A percentile compares a stretch with the other conserved stretches of the same genome.
These are phyloP conservation scores for Schwanniomyces etchellsii DNA, from an alignment of 1,139 yeast genomes.

Conservation along the genomic window DNA sequence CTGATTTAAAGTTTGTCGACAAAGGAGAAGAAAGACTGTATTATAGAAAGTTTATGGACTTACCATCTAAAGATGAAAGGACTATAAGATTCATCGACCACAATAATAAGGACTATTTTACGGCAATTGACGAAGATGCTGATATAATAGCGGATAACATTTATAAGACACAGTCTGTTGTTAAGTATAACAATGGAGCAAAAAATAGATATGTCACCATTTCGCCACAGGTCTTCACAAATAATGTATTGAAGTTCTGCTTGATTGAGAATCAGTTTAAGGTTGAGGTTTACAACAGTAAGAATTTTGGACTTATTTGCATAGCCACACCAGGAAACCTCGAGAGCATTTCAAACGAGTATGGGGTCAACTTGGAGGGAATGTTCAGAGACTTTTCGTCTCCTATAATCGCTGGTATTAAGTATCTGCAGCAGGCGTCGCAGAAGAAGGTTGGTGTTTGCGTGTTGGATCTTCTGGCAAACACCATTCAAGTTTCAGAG, in stretches of 20 bases:
- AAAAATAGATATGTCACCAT: slow-evolving; percentile 67
- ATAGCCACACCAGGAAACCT: slow-evolving; percentile 90
- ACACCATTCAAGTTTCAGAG: slow-evolving; percentile 66
- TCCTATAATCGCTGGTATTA: slow-evolving; percentile 74
- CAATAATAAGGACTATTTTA: slow-evolving; percentile 67
- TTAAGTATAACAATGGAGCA: slow-evolving; percentile 48
- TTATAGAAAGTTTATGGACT: slow-evolving; percentile 49
- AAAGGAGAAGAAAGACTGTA: slow-evolving; percentile 59
- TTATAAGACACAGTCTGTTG: slow-evolving; percentile 75
- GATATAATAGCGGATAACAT: slow-evolving; percentile 73
- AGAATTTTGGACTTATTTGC: slow-evolving; percentile 52
- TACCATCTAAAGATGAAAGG: slow-evolving; percentile 41
- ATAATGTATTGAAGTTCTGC: slow-evolving; percentile 57
- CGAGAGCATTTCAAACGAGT: slow-evolving; percentile 37
- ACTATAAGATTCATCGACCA: slow-evolving; percentile 67
- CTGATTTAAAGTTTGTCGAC: slow-evolving; percentile 70
- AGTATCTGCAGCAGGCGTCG: slow-evolving; percentile 40
- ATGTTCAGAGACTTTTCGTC: slow-evolving; percentile 53
- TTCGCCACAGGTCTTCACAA: slow-evolving; percentile 65
- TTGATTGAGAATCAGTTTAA: slow-evolving; percentile 66
- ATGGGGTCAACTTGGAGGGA: slow-evolving; percentile 61
- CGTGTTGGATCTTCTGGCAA: slow-evolving; percentile 68
- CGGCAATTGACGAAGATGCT: slow-evolving; percentile 76
- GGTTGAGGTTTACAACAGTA: slow-evolving; percentile 66
- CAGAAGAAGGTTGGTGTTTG: slow-evolving; percentile 66